These are phyloP conservation scores for Anthracocystis walkeri DNA, from an alignment of 1,284 basidiomycete genomes.

Conservation along the genomic window DNA sequence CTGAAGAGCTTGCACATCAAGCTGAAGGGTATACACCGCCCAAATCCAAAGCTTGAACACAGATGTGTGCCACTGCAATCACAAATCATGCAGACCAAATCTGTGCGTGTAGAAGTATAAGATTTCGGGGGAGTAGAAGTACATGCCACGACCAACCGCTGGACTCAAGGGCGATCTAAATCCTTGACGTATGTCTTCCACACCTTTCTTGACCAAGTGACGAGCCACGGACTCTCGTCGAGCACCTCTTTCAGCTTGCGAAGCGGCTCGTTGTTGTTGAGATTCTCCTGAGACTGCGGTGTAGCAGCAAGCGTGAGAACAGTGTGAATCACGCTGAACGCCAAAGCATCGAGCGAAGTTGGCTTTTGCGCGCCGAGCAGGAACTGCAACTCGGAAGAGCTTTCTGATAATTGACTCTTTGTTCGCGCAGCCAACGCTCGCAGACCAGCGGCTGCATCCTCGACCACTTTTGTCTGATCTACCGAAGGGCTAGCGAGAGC, in stretches of 20 bases:
- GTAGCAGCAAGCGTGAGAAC: conserved; percentile 51
- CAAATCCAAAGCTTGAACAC: conserved; percentile 20
- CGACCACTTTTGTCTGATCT: conserved; percentile 38
- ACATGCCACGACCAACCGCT: not conserved
- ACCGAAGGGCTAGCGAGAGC: conserved; percentile 34
- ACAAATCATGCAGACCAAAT: no score
- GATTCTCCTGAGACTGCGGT: conserved; percentile 20
- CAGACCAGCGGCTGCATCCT: conserved; percentile 35
- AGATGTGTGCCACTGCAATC: not conserved
- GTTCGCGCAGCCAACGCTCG: conserved; percentile 37
- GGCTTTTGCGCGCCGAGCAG: conserved; percentile 25
- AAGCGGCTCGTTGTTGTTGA: conserved; percentile 19
- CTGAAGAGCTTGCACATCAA: conserved; percentile 54
- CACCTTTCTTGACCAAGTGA: conserved; percentile 41
- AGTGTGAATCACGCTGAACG: conserved; percentile 55
- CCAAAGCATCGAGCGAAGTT: conserved; percentile 48
- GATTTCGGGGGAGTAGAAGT: not conserved
- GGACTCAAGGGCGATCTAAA: conserved; percentile 27
- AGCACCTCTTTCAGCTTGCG: conserved; percentile 34
- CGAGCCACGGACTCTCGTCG: conserved; percentile 42
- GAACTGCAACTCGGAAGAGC: conserved; percentile 8
- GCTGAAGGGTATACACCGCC: conserved; percentile 58
- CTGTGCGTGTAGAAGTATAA: not conserved
- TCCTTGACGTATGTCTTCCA: conserved; percentile 45
- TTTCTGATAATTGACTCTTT: conserved; percentile 20